phyloP scores from a whole-genome alignment of 2,329 filamentous ascomycete species.

The Stachybotrys chlorohalonatus region DNA sequence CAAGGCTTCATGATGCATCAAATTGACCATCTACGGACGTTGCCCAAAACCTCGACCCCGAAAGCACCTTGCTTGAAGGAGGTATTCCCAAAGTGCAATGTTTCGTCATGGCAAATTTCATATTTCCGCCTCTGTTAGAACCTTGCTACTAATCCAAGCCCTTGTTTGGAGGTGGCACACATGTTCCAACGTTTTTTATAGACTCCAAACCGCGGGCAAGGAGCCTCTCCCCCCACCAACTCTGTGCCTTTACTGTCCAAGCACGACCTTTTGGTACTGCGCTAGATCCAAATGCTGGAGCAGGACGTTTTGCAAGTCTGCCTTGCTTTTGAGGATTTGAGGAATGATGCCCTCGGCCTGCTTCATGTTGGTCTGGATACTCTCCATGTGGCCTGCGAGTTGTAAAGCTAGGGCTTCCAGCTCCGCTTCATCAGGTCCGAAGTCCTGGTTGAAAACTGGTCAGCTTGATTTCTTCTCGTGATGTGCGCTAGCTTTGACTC shows the following conservation, averaged over 20 bases:
- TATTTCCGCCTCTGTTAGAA: no score
- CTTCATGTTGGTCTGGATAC: conserved; percentile 42
- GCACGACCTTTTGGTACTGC: conserved; percentile 38
- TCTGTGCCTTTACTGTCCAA: conserved; percentile 19
- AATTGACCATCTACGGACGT: no score
- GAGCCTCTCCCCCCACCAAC: background rate
- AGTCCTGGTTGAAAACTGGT: background rate
- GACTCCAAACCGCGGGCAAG: conserved; percentile 1
- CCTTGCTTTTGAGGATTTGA: conserved; percentile 36
- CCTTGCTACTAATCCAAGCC: no score
- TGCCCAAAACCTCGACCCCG: no score
- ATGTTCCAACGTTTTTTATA: background rate
- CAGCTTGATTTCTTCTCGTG: background rate
- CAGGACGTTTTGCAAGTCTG: conserved; percentile 39
- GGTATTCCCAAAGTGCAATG: no score
- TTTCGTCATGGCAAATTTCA: no score
- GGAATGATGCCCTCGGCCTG: conserved; percentile 44
- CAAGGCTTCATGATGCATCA: no score
- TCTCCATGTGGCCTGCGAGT: conserved; percentile 46
- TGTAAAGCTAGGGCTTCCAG: conserved; percentile 36
- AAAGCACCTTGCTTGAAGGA: no score
- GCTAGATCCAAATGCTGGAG: conserved; percentile 33
- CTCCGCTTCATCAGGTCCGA: conserved; percentile 27
- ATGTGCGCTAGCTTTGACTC: no score
- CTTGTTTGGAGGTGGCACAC: conserved; percentile 5